These are phyloP conservation scores for Claviceps capensis DNA, from an alignment of 2,329 filamentous ascomycete genomes.

Conservation along the genomic window DNA sequence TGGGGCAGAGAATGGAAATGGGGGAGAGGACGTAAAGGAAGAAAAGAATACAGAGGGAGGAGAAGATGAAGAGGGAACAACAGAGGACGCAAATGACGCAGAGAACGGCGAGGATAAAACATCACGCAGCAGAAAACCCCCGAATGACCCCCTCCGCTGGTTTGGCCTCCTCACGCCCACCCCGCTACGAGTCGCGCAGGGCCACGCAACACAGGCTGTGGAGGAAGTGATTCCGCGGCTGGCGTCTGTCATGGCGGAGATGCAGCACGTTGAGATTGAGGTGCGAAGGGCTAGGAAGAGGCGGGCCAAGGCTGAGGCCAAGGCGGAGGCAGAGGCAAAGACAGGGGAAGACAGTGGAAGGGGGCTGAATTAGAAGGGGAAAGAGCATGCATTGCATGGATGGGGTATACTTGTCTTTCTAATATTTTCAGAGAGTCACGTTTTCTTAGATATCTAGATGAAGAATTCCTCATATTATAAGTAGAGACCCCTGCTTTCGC, in stretches of 20 bases:
- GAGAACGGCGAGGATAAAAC: neutral
- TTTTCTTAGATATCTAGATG: neutral
- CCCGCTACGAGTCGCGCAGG: slow-evolving; percentile 44
- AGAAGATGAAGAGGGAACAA: neutral
- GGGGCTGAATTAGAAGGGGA: neutral
- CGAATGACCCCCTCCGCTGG: slow-evolving; percentile 37
- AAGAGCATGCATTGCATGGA: too few relatives aligned
- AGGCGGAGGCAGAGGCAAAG: neutral
- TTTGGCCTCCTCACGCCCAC: slow-evolving; percentile 41
- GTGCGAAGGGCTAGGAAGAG: slow-evolving; percentile 48
- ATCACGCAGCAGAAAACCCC: neutral
- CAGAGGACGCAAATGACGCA: neutral
- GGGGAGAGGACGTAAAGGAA: slow-evolving; percentile 2
- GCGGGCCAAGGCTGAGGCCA: slow-evolving; percentile 31
- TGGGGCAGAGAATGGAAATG: neutral
- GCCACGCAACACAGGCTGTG: slow-evolving; percentile 40
- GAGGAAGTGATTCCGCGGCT: slow-evolving; percentile 44
- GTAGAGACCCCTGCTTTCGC: neutral
- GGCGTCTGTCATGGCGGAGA: slow-evolving; percentile 41
- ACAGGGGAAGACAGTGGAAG: neutral
- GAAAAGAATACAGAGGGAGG: neutral
- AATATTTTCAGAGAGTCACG: neutral
- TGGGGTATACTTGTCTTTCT: too few relatives aligned
- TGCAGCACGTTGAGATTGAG: slow-evolving; percentile 54
- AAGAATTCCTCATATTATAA: neutral